Percentiles rank a stretch among this genome's conserved stretches.
Conservation (phyloP, 345 rosid genomes). For the Citrus sp. region DNA sequence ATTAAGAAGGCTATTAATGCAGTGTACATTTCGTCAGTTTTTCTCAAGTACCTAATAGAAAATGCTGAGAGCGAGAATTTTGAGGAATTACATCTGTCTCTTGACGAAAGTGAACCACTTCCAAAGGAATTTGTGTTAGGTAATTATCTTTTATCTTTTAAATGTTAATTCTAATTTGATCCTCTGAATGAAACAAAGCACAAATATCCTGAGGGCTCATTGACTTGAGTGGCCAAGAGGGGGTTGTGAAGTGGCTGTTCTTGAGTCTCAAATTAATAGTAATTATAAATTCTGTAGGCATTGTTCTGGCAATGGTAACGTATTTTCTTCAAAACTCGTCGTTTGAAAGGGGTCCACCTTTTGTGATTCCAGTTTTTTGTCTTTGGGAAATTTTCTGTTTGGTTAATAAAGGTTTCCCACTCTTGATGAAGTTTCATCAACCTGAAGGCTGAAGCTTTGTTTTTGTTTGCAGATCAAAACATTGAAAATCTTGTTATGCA, state of each 20-base stretch:
- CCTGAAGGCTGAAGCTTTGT: slow-evolving; percentile 21
- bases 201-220: background rate
- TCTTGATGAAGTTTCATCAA: background rate
- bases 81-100: slow-evolving; percentile 57
- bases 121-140: slow-evolving; percentile 57
- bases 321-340: background rate
- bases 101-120: slow-evolving; percentile 63
- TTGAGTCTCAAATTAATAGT: background rate
- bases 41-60: slow-evolving; percentile 73
- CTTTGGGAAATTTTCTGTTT: background rate
- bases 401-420: background rate
- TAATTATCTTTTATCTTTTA: slow-evolving; percentile 15
- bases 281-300: background rate
- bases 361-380: background rate
- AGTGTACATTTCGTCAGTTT: slow-evolving; percentile 71
- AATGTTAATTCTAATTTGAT: background rate
- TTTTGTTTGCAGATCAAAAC: slow-evolving; percentile 62
- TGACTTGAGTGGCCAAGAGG: background rate
- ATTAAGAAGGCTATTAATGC: slow-evolving; percentile 74
- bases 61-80: slow-evolving; percentile 47
- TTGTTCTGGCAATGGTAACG: background rate
- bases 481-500: slow-evolving; percentile 74
- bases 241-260: background rate
- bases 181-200: background rate
- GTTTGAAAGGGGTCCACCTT: background rate